Conservation (phyloP, 345 rosid species). For the Sisymbrium altissimum region DNA sequence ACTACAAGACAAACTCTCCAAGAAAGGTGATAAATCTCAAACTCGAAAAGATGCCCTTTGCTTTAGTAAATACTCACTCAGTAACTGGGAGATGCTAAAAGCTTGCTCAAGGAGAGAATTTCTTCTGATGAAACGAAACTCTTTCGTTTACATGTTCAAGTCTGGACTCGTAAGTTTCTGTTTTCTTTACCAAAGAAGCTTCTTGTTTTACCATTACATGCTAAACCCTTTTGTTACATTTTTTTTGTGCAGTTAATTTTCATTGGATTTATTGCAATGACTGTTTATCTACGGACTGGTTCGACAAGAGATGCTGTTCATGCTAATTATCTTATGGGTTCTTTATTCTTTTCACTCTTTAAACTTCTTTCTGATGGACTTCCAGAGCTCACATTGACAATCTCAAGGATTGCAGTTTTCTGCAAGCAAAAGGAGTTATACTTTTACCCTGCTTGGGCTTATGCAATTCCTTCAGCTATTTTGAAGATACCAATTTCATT, state of each 20-base stretch:
- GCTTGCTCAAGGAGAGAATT: conserved; percentile 49
- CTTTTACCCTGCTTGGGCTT: conserved; percentile 55
- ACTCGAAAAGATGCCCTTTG: conserved; percentile 28
- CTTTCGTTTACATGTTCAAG: conserved; percentile 43
- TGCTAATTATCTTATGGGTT: conserved; percentile 43
- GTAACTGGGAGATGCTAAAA: conserved; percentile 41
- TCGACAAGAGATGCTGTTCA: conserved; percentile 31
- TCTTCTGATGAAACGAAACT: conserved; percentile 48
- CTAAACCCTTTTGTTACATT: neutral
- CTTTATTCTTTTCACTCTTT: conserved; percentile 34
- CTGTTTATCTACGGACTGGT: conserved; percentile 39
- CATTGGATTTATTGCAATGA: conserved; percentile 36
- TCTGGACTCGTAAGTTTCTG: conserved; percentile 30
- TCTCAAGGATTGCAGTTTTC: conserved; percentile 42
- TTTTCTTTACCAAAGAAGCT: neutral
- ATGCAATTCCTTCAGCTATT: conserved; percentile 44
- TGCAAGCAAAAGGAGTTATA: conserved; percentile 42
- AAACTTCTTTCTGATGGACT: conserved; percentile 46
- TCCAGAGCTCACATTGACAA: conserved; percentile 43
- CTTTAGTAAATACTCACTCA: conserved; percentile 33
- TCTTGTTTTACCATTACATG: neutral
- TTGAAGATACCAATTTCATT: conserved; percentile 45
- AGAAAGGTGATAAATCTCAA: conserved; percentile 29
- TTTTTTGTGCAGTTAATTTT: conserved; percentile 32
- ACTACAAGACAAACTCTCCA: conserved; percentile 32